Conservation (phyloP, 1,284 basidiomycete genomes). For the Erythrobasidium hasegawianum region DNA sequence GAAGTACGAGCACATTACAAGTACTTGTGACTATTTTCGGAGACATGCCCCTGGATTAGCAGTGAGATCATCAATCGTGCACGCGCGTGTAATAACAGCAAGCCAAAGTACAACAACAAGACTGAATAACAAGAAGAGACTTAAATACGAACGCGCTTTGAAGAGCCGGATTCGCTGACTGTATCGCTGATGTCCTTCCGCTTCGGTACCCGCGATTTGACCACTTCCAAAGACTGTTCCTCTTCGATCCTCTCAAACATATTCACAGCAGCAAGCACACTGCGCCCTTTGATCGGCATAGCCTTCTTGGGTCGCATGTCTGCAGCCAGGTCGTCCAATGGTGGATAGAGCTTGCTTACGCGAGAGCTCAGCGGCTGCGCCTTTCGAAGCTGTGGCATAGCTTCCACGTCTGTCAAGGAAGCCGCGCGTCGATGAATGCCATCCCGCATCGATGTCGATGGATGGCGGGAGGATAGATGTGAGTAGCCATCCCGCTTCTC, state of each 20-base stretch:
- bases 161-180: too few species aligned
- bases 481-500: not conserved
- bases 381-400: slow-evolving; percentile 5
- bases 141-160: too few species aligned
- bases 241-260: slow-evolving; percentile 30
- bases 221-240: slow-evolving; percentile 24
- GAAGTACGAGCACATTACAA: too few species aligned
- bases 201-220: not conserved
- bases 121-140: too few species aligned
- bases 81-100: too few species aligned
- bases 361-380: not conserved
- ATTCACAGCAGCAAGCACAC: slow-evolving; percentile 17
- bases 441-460: not conserved
- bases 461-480: not conserved
- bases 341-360: slow-evolving; percentile 21
- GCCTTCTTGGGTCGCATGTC: slow-evolving; percentile 28
- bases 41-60: too few species aligned
- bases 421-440: not conserved
- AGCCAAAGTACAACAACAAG: too few species aligned
- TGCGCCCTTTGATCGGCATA: slow-evolving; percentile 15
- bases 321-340: slow-evolving; percentile 15
- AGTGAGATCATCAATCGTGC: too few species aligned
- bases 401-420: not conserved
- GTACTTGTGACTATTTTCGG: too few species aligned
- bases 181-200: not conserved